Conservation (phyloP, 2,329 filamentous ascomycete species). For the Fusarium acutatum region DNA sequence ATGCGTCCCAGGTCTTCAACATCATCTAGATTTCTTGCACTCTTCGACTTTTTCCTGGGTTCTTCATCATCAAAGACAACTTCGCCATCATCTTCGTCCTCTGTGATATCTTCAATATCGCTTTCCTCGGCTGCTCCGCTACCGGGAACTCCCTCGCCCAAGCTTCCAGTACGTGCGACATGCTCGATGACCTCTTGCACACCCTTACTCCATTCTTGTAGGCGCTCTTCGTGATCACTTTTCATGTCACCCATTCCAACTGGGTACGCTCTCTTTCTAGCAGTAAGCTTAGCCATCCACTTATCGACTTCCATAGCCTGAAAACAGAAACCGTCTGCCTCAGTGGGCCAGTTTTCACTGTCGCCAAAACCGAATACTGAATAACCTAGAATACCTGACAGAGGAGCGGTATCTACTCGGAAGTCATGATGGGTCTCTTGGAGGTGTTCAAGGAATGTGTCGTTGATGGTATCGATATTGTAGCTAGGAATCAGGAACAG, state of each 20-base stretch:
- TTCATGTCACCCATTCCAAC: slow-evolving; percentile 89
- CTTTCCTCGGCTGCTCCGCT: slow-evolving; percentile 88
- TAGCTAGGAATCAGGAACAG: slow-evolving; percentile 88
- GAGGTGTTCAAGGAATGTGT: slow-evolving; percentile 86
- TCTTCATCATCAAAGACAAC: slow-evolving; percentile 52
- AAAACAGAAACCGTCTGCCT: slow-evolving; percentile 90
- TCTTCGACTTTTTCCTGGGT: slow-evolving; percentile 50
- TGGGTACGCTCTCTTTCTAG: slow-evolving; percentile 85
- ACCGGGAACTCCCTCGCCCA: slow-evolving; percentile 74
- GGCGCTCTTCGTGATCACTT: slow-evolving; percentile 69
- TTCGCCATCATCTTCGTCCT: slow-evolving; percentile 66
- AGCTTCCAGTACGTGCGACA: slow-evolving; percentile 66
- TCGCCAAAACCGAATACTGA: slow-evolving; percentile 96
- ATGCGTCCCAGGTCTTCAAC: slow-evolving; percentile 83
- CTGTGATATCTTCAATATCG: slow-evolving; percentile 75
- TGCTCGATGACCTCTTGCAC: slow-evolving; percentile 74
- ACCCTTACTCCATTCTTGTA: slow-evolving; percentile 82
- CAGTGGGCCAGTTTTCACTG: slow-evolving; percentile 88
- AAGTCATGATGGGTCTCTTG: slow-evolving; percentile 97
- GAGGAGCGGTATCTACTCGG: slow-evolving; percentile 87
- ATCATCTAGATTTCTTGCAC: slow-evolving; percentile 68
- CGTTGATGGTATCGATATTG: slow-evolving; percentile 92
- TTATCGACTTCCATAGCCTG: slow-evolving; percentile 90
- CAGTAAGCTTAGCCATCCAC: slow-evolving; percentile 97
- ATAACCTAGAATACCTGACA: slow-evolving; percentile 82